Percentiles rank a stretch among this genome's conserved stretches.
Conservation (phyloP, 352 stramenopile species). For the Pilasporangium apinafurcum region DNA sequence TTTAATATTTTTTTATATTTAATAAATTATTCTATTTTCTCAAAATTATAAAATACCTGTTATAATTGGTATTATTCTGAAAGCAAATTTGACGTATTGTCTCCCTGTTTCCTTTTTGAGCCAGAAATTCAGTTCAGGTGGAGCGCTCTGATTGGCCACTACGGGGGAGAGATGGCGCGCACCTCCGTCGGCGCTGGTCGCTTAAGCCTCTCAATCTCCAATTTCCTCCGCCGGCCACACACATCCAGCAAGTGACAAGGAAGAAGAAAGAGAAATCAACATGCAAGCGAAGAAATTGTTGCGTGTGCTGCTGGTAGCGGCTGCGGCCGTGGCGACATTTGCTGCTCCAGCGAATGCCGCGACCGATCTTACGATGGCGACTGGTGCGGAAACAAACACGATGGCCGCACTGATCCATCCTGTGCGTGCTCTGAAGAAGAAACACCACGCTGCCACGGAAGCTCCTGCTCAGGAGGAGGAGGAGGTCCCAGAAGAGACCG, state of each 20-base stretch:
- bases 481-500: constrained; percentile 7
- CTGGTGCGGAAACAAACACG: constrained; percentile 2
- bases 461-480: constrained; percentile 7
- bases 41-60: neutral
- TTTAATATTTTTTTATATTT: neutral
- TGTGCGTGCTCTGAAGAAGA: constrained; percentile 23
- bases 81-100: no score
- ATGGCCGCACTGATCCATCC: constrained; percentile 11
- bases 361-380: constrained; percentile 5
- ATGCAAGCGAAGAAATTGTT: constrained; percentile 59
- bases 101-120: no score
- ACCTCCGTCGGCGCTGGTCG: constrained; percentile 5
- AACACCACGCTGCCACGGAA: constrained; percentile 1
- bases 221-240: constrained; percentile 22
- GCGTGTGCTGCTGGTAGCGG: constrained; percentile 41
- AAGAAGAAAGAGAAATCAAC: constrained; percentile 1
- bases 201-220: constrained; percentile 36
- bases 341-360: constrained; percentile 14
- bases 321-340: constrained; percentile 33
- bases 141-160: constrained; percentile 4
- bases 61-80: neutral
- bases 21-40: neutral
- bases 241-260: constrained; percentile 7
- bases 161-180: constrained; percentile 3
- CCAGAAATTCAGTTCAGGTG: constrained; percentile 9